Percentiles rank a stretch among this genome's conserved stretches.
Evolutionary conservation across 1,284 basidiomycete species (phyloP).

Genomic region (Sporisorium exsertum): DNA sequence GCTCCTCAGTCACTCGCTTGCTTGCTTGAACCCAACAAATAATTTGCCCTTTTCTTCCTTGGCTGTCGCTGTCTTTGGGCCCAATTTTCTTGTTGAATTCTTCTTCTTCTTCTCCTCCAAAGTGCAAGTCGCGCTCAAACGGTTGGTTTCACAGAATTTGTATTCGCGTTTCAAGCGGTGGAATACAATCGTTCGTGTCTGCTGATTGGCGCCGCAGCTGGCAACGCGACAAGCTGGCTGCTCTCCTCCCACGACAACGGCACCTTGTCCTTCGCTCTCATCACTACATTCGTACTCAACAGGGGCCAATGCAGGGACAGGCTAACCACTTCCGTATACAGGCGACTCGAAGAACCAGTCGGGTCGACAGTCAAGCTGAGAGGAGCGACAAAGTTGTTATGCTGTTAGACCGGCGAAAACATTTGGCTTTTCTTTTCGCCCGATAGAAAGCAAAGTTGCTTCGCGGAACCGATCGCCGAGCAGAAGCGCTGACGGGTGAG

Average conservation of each 20-base stretch:
- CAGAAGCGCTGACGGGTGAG: constrained; percentile 13
- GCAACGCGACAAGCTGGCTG: constrained; percentile 5
- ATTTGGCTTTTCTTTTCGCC: constrained; percentile 6
- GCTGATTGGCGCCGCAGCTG: constrained; percentile 12
- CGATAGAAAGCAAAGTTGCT: constrained; percentile 2
- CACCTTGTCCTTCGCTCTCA: not conserved
- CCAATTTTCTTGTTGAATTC: not conserved
- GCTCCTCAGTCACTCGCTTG: not conserved
- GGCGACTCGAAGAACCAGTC: too few relatives aligned
- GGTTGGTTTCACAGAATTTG: constrained; percentile 9
- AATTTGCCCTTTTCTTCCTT: not conserved
- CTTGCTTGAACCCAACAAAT: not conserved
- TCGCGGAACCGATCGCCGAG: constrained; percentile 43
- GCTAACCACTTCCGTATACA: too few relatives aligned
- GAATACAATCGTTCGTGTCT: constrained; percentile 5
- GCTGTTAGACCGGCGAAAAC: not conserved
- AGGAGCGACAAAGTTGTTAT: too few relatives aligned
- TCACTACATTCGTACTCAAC: not conserved
- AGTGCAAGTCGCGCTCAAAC: constrained; percentile 9
- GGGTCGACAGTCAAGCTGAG: too few relatives aligned
- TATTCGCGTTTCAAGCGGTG: not conserved
- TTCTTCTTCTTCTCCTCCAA: constrained; percentile 6
- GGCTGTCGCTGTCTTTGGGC: not conserved
- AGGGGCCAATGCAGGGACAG: too few relatives aligned
- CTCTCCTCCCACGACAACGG: not conserved